Base-by-base conservation (phyloP, 768 basidiomycete genomes). In the Xanthoconium stramineum region DNA sequence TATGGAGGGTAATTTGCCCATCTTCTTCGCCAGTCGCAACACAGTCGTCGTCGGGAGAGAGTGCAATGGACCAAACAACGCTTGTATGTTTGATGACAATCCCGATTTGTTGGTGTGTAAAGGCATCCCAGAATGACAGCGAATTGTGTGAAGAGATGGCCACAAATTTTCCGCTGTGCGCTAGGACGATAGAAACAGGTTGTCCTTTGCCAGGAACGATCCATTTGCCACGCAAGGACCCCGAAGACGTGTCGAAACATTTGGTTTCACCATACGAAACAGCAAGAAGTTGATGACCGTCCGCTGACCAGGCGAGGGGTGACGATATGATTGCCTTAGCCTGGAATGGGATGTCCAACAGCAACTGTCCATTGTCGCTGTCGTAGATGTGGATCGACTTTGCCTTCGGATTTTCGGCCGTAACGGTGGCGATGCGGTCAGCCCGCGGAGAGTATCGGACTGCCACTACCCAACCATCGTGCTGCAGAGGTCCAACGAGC, bases 81-180 rank as follows among this genome's bases (percentile, higher is more conserved):
- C 30, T 24, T 13, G 20, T 5, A 5, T 29, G 8, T 0, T 45
- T 20, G 30, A 48, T 20, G 7, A 6, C 47, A 12, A 14, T 3
- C 3, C 57, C 57, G 2, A 58, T 50, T 36, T 45, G 47, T 30
- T 36, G 3, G 24, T 36, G 20, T 1, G 47, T 50, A 17, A 12
- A 13, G 24, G 30, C 29, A 15, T 57, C 52, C 52, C 56, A 58
- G 37, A 60, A 58, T 1, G 55, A 59, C 4, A 58, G 5, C 3
- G 35, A 40, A 2, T 44, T 9, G 10, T 20, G n/a, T 1, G 30
- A 28, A 4, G 40, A 36, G 8, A 48, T 5, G 5, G 36, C 33
- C 3, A 35, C 19, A 33, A 60, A 59, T 19, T 29, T 49, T 32
- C 20, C 28, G n/a, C 30, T 40, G 36, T 8, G 42, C 6, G 56